These are phyloP conservation scores for Polytrichum formosum DNA, from an alignment of 225 moss, liverwort and hornwort species.

Conservation along the genomic window DNA sequence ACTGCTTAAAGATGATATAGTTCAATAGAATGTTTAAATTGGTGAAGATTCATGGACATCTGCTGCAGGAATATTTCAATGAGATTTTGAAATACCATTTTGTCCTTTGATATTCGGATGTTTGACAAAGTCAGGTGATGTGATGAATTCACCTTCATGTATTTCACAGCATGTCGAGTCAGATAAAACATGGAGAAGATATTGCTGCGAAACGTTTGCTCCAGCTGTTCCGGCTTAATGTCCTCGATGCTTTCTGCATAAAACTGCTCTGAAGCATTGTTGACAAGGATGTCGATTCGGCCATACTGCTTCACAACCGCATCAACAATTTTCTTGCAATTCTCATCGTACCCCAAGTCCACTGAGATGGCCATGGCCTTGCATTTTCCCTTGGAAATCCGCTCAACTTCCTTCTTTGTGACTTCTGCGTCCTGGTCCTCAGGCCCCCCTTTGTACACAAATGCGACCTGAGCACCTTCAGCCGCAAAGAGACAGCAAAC, in stretches of 20 bases:
- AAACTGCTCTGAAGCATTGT: constrained; percentile 65
- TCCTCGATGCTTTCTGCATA: constrained; percentile 45
- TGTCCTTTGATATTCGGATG: no score
- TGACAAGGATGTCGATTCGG: constrained; percentile 60
- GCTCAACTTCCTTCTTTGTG: constrained; percentile 36
- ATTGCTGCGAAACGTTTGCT: constrained; percentile 63
- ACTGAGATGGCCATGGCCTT: constrained; percentile 37
- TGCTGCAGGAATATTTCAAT: no score
- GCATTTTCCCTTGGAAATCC: constrained; percentile 28
- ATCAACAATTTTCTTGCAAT: constrained; percentile 54
- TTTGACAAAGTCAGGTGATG: no score
- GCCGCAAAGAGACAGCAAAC: constrained; percentile 42
- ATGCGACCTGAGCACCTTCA: constrained; percentile 56
- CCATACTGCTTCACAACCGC: constrained; percentile 37
- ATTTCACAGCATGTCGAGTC: constrained; percentile 31
- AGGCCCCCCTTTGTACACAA: constrained; percentile 39
- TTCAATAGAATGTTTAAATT: no score
- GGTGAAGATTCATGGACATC: no score
- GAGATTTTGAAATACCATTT: no score
- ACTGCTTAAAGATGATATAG: no score
- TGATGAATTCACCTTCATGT: constrained; percentile 22
- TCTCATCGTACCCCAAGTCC: constrained; percentile 51
- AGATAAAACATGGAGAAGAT: constrained; percentile 59
- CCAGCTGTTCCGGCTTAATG: constrained; percentile 52
- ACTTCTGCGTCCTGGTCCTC: constrained; percentile 57